Percentiles rank a stretch among this genome's conserved stretches.
Conservation (phyloP, 2,329 filamentous ascomycete species). For the Diaporthe caulivora region DNA sequence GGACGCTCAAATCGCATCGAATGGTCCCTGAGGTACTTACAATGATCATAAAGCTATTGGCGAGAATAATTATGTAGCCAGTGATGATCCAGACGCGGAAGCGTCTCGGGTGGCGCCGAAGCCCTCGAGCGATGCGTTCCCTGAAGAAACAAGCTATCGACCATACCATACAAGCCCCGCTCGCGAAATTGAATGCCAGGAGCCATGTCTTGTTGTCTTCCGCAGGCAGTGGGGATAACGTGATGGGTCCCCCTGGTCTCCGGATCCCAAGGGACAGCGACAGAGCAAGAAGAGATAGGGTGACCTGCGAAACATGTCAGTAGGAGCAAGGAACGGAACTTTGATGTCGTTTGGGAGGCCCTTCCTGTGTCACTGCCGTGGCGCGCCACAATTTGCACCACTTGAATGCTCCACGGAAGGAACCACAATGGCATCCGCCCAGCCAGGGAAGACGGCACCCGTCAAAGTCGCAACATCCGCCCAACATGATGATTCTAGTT, state of each 20-base stretch:
- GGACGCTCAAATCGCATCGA: no score
- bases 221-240: background rate
- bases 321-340: rapidly evolving
- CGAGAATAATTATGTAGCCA: background rate
- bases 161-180: background rate
- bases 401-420: background rate
- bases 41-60: background rate
- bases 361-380: background rate
- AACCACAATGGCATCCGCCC: background rate
- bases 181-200: background rate
- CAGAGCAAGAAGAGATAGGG: background rate
- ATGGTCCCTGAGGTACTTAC: background rate
- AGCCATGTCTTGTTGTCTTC: background rate
- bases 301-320: background rate
- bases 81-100: background rate
- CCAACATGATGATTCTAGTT: no score
- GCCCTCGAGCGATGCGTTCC: background rate
- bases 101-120: background rate
- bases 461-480: no score
- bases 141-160: background rate
- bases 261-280: background rate
- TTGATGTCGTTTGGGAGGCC: background rate
- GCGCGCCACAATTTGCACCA: background rate
- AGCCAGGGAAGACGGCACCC: background rate
- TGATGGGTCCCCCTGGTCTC: background rate